Evolutionary conservation across 2,329 filamentous ascomycete species (phyloP).

Genomic region (Bertia moriformis): DNA sequence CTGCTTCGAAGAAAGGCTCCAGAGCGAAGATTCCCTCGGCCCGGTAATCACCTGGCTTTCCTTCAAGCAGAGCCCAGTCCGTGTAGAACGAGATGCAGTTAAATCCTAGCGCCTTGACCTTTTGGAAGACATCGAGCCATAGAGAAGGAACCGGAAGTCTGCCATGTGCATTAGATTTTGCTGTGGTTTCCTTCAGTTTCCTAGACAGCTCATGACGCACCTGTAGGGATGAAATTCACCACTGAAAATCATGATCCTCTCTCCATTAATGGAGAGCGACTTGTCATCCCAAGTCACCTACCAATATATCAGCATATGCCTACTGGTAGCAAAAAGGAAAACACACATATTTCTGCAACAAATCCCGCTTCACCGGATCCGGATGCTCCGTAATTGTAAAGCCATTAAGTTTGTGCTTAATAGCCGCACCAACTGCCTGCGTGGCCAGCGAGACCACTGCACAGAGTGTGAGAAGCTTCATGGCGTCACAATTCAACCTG

Average conservation of each 20-base stretch:
- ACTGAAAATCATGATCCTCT: slow-evolving; percentile 45
- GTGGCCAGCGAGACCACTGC: slow-evolving; percentile 21
- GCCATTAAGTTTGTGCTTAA: slow-evolving; percentile 30
- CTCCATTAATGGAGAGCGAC: slow-evolving; percentile 45
- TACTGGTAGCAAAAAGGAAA: neutral
- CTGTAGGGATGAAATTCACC: slow-evolving; percentile 51
- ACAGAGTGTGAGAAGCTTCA: slow-evolving; percentile 20
- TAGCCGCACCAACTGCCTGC: slow-evolving; percentile 26
- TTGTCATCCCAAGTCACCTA: slow-evolving; percentile 49
- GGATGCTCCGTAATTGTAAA: slow-evolving; percentile 19
- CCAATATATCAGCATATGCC: neutral
- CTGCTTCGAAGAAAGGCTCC: slow-evolving; percentile 64
- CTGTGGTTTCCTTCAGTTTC: no score
- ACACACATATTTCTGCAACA: slow-evolving; percentile 39
- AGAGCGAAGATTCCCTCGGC: slow-evolving; percentile 60
- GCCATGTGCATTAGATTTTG: no score
- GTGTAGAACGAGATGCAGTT: slow-evolving; percentile 69
- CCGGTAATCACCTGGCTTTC: slow-evolving; percentile 53
- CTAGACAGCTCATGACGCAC: no score
- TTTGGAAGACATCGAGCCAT: slow-evolving; percentile 65
- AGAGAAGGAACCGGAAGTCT: slow-evolving; percentile 43
- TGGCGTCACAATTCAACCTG: slow-evolving; percentile 6
- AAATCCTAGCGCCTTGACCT: slow-evolving; percentile 69
- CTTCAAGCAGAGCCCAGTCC: slow-evolving; percentile 67
- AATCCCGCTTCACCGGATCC: slow-evolving; percentile 21